Evolutionary conservation across 2,329 filamentous ascomycete species (phyloP), one percentile per base, ranked within the genome.

Genomic region (Aspergillus fructus): DNA sequence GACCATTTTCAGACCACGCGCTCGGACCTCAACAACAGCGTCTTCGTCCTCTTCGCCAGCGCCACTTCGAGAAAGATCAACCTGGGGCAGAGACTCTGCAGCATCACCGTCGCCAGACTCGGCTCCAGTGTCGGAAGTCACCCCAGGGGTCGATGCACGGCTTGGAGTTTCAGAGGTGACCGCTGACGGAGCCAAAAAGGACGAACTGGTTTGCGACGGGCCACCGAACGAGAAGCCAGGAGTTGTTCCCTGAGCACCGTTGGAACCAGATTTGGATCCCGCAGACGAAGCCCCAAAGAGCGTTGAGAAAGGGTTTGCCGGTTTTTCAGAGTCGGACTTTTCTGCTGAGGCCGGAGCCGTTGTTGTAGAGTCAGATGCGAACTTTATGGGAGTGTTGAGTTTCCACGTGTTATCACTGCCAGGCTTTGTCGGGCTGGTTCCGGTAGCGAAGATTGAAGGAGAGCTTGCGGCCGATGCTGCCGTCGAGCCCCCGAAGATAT

Each of bases 11-110:
- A 88, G 75, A 12, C 85, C 88, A 72, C 90, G 91, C 45, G 87
- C 86, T 23, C 87, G 84, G 13, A 89, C 81, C 68, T 93, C 88
- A 70, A 89, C 83, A 19, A 92, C 71, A 39, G 87, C 78, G 33
- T 85, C 82, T 71, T 94, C 90, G 56, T 90, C 83, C 69, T 89
- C 87, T 71, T 93, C 89, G 23, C 87, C 87, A 41, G 86, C 83
- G 15, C 85, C 84, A 55, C 82, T 83, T 62, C 83, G 80, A 52
- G 86, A 86, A 65, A 93, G 81, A 68, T 88, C 87, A 62, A 90
- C 83, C 72, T 90, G 88, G 71, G 87, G 83, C 59, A 90, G 82
- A 68, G 83, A 81, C 68, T 84, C 84, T 1, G 66, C 55, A 59
- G 79, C 81, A 55, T 83, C 82, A 63, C 85, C 84, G 61, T 84